Evolutionary conservation across 768 basidiomycete species (phyloP).

Genomic region (Cubamyces sp.): DNA sequence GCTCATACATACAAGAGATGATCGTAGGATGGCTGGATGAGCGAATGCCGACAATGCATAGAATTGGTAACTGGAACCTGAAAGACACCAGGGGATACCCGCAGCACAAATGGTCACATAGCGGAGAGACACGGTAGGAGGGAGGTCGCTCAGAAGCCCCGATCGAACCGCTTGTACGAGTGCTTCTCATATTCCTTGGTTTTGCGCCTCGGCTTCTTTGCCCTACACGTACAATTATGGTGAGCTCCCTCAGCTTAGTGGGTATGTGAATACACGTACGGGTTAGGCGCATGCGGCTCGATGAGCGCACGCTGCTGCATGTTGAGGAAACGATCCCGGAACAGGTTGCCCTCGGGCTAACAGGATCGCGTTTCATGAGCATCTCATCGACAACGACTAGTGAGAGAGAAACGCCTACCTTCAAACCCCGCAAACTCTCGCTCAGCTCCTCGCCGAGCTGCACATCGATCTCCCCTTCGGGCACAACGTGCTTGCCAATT

Average conservation of each 20-base stretch:
- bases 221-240: slow-evolving; percentile 39
- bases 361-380: neutral
- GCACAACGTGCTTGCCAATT: slow-evolving; percentile 81
- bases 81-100: too few relatives aligned
- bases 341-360: slow-evolving; percentile 92
- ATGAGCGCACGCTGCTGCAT: slow-evolving; percentile 86
- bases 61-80: too few relatives aligned
- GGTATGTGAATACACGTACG: slow-evolving; percentile 49
- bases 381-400: neutral
- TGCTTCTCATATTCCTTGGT: slow-evolving; percentile 77
- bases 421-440: slow-evolving; percentile 81
- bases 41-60: too few relatives aligned
- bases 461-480: slow-evolving; percentile 71
- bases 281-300: slow-evolving; percentile 81
- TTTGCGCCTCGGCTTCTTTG: slow-evolving; percentile 54
- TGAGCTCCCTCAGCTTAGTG: neutral
- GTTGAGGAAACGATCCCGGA: slow-evolving; percentile 86
- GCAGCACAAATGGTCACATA: neutral
- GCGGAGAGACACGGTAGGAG: neutral
- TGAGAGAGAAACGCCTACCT: slow-evolving; percentile 52
- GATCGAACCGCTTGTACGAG: slow-evolving; percentile 76
- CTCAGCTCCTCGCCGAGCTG: slow-evolving; percentile 90
- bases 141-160: slow-evolving; percentile 19
- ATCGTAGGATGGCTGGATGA: too few relatives aligned
- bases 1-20: too few relatives aligned